These are phyloP conservation scores for Trifolium subterraneum DNA, from an alignment of 306 rosid species.

Conservation along the genomic window DNA sequence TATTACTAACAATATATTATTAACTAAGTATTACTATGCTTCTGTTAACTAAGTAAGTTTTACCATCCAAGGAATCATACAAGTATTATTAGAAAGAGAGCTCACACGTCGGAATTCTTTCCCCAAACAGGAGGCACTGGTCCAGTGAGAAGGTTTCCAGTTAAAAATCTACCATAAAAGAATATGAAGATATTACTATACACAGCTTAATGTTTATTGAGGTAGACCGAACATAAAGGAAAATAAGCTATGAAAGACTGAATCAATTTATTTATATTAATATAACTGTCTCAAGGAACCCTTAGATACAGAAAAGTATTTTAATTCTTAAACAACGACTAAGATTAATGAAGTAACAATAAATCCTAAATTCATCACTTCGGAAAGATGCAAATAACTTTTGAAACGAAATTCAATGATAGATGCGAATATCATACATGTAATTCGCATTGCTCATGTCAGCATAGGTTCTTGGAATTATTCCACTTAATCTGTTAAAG, in stretches of 20 bases:
- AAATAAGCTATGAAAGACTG: not conserved
- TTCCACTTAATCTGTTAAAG: conserved; percentile 69
- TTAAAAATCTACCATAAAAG: conserved; percentile 15
- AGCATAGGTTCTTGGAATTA: conserved; percentile 50
- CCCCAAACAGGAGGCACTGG: not conserved
- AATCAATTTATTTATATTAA: too few relatives aligned
- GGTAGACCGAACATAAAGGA: not conserved
- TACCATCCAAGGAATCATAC: not conserved
- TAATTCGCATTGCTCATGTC: conserved; percentile 22
- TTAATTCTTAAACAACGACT: not conserved
- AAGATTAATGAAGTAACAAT: conserved; percentile 5
- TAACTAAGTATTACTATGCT: too few relatives aligned
- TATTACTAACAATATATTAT: too few relatives aligned
- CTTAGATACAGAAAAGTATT: conserved; percentile 7
- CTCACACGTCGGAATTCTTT: not conserved
- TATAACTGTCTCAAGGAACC: not conserved
- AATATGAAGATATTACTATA: not conserved
- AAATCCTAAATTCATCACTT: not conserved
- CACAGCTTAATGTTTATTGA: not conserved
- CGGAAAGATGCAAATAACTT: too few relatives aligned
- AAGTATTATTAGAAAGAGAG: not conserved
- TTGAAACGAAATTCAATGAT: too few relatives aligned
- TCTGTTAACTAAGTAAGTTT: too few relatives aligned
- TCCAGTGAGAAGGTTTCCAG: conserved; percentile 26
- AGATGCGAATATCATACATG: conserved; percentile 52